Evolutionary conservation across 2,329 filamentous ascomycete genomes (phyloP).

Genomic region (Cercospora nicotianae): DNA sequence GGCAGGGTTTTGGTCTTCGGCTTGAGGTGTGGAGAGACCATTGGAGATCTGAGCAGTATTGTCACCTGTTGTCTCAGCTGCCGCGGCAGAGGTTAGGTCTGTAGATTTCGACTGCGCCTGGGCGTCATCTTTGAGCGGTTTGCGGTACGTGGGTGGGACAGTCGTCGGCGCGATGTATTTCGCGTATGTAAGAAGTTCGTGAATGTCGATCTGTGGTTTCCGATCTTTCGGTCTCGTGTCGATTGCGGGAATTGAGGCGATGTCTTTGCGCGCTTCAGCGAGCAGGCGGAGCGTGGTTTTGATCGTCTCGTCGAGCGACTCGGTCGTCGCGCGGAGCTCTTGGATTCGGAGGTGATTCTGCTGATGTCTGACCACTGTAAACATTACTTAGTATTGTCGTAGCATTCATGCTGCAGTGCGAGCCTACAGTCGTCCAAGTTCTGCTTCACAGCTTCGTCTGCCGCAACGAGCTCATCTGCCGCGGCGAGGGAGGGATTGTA

Average conservation of each 20-base stretch:
- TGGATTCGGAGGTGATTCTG: conserved; percentile 69
- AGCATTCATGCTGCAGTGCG: background rate
- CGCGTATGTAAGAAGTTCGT: conserved; percentile 74
- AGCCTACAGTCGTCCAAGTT: conserved; percentile 64
- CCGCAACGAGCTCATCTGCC: conserved; percentile 67
- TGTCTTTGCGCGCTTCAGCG: conserved; percentile 70
- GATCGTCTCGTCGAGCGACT: conserved; percentile 69
- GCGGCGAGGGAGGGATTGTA: conserved; percentile 73
- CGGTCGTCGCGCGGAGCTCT: conserved; percentile 65
- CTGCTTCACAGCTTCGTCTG: conserved; percentile 66
- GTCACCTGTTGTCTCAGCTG: conserved; percentile 9
- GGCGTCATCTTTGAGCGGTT: conserved; percentile 23
- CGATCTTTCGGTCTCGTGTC: conserved; percentile 34
- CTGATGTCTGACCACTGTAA: conserved; percentile 68
- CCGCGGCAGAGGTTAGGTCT: background rate
- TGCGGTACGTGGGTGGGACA: conserved; percentile 61
- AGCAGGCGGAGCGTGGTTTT: conserved; percentile 69
- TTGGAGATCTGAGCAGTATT: conserved; percentile 32
- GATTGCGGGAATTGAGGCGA: conserved; percentile 63
- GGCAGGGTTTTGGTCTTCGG: conserved; percentile 18
- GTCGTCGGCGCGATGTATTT: conserved; percentile 79
- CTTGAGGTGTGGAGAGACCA: conserved; percentile 34
- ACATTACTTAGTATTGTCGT: background rate
- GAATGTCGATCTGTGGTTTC: conserved; percentile 60
- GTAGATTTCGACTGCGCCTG: conserved; percentile 10